These are phyloP conservation scores for Tinospora cordifolia DNA, from an alignment of 164 flowering plant species.

Conservation along the genomic window DNA sequence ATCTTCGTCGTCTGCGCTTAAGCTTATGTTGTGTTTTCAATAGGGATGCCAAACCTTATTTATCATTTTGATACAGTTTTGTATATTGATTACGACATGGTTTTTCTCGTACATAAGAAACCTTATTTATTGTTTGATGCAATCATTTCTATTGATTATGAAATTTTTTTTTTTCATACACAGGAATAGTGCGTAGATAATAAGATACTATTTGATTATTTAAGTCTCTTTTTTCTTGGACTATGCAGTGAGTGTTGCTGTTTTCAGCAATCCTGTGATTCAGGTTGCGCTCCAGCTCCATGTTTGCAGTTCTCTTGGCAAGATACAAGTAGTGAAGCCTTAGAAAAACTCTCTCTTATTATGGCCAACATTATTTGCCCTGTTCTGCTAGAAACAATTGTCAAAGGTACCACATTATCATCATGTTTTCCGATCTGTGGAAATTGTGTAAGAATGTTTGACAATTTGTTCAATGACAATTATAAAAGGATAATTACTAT, in stretches of 20 bases:
- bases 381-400: conserved; percentile 50
- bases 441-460: neutral
- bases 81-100: too few species aligned
- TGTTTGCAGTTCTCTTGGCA: conserved; percentile 58
- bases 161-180: too few species aligned
- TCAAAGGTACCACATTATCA: conserved; percentile 47
- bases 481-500: neutral
- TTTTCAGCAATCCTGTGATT: conserved; percentile 29
- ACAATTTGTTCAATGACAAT: neutral
- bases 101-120: too few species aligned
- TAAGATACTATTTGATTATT: neutral
- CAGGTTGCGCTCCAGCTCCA: conserved; percentile 35
- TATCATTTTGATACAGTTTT: neutral
- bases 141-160: neutral
- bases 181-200: neutral
- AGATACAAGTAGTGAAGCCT: conserved; percentile 25
- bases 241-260: conserved; percentile 63
- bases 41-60: neutral
- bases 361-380: conserved; percentile 65
- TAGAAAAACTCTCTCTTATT: conserved; percentile 39
- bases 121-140: neutral
- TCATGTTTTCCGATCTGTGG: neutral
- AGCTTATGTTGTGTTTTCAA: neutral
- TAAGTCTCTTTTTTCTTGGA: conserved; percentile 5
- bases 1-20: neutral